Evolutionary conservation across 164 flowering plant species (phyloP).

Genomic region (Piper longum): DNA sequence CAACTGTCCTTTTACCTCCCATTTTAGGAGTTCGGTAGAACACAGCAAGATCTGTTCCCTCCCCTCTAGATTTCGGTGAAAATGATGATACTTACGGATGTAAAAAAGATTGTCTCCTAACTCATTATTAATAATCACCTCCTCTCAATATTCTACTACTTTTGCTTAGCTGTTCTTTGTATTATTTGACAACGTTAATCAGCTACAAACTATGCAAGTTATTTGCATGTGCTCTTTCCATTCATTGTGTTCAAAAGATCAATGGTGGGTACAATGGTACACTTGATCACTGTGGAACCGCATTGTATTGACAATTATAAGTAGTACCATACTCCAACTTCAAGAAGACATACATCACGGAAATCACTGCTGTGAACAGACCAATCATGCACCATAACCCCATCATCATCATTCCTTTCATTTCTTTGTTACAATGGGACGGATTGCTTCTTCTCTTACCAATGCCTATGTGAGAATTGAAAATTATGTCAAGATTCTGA

Average conservation of each 20-base stretch:
- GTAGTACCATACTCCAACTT: too few relatives aligned
- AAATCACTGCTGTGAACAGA: too few relatives aligned
- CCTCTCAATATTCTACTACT: neutral
- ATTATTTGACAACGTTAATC: neutral
- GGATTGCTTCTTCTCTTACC: too few relatives aligned
- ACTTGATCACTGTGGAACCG: too few relatives aligned
- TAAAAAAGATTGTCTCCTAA: neutral
- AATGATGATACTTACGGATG: slow-evolving; percentile 1
- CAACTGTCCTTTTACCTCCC: slow-evolving; percentile 18
- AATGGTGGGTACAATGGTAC: too few relatives aligned
- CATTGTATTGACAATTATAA: too few relatives aligned
- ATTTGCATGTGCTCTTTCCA: neutral
- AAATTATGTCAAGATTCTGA: too few relatives aligned
- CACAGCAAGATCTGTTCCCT: neutral
- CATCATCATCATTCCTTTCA: too few relatives aligned
- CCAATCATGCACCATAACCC: too few relatives aligned
- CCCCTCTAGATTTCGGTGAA: slow-evolving; percentile 4
- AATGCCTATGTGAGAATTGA: too few relatives aligned
- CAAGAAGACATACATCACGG: too few relatives aligned
- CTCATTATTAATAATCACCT: neutral
- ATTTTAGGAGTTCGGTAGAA: slow-evolving; percentile 9
- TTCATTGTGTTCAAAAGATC: neutral
- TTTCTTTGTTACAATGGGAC: too few relatives aligned
- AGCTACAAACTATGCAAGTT: neutral
- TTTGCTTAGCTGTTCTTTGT: neutral